These are phyloP conservation scores for Pleurotus tuoliensis DNA, from an alignment of 768 basidiomycete species.

Conservation along the genomic window DNA sequence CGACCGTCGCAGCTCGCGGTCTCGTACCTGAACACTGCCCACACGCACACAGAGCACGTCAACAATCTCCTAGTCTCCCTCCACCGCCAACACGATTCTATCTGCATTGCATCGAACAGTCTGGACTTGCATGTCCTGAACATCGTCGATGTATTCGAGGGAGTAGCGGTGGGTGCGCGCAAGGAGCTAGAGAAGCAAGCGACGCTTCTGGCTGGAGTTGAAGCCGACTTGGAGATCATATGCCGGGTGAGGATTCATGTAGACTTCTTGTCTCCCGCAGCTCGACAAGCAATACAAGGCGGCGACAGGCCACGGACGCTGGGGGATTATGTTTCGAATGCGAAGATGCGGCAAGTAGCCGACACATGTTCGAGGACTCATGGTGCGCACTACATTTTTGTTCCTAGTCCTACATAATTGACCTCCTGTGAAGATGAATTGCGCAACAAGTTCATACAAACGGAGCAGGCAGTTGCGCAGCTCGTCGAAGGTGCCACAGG, in stretches of 20 bases:
- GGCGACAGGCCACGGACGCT: conserved; percentile 67
- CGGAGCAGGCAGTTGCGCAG: conserved; percentile 47
- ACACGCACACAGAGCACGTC: conserved; percentile 60
- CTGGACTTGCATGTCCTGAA: conserved; percentile 73
- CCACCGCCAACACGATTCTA: conserved; percentile 63
- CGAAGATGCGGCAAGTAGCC: conserved; percentile 78
- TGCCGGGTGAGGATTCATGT: conserved; percentile 62
- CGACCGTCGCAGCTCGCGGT: conserved; percentile 61
- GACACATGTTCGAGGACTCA: conserved; percentile 67
- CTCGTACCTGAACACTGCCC: conserved; percentile 63
- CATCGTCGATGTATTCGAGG: conserved; percentile 67
- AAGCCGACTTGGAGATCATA: conserved; percentile 71
- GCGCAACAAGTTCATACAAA: conserved; percentile 45
- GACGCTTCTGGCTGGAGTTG: conserved; percentile 55
- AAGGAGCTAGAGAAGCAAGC: conserved; percentile 68
- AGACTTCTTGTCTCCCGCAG: conserved; percentile 68
- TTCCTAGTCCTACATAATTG: neutral
- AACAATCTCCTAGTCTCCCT: conserved; percentile 48
- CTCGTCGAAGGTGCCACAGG: conserved; percentile 57
- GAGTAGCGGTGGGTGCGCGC: conserved; percentile 48
- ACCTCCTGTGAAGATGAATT: conserved; percentile 48
- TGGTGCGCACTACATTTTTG: conserved; percentile 40
- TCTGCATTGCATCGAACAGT: conserved; percentile 67
- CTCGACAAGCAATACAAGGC: conserved; percentile 65
- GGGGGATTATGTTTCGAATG: conserved; percentile 76